Percentiles rank a stretch among this genome's conserved stretches.
These are phyloP conservation scores for Alternaria solani DNA, from an alignment of 2,329 filamentous ascomycete species.

Conservation along the genomic window DNA sequence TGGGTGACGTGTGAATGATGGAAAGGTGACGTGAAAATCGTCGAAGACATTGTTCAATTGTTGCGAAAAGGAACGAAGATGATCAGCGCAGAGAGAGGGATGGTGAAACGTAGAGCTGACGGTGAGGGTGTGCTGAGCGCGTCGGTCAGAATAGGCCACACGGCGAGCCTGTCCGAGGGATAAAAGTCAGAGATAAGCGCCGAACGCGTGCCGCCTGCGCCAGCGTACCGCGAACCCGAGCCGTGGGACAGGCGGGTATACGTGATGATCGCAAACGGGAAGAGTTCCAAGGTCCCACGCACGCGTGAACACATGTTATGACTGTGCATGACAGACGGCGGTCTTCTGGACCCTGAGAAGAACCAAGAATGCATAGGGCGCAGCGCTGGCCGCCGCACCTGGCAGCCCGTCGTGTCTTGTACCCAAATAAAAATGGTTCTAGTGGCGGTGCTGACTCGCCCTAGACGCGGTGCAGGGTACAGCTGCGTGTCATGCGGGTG, in stretches of 20 bases:
- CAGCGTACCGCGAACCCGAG: slow-evolving; percentile 4
- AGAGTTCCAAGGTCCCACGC: neutral
- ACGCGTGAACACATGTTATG: neutral
- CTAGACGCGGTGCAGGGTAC: neutral
- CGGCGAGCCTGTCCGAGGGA: neutral
- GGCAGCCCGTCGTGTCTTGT: neutral
- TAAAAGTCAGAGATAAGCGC: neutral
- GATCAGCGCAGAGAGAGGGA: neutral
- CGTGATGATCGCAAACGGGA: neutral
- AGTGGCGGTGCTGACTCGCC: slow-evolving; percentile 2
- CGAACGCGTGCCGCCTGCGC: slow-evolving; percentile 4
- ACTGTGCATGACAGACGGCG: neutral
- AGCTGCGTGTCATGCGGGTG: neutral
- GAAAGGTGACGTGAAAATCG: neutral
- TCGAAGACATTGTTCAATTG: neutral
- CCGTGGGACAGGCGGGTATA: neutral
- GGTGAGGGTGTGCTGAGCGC: neutral
- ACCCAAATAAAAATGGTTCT: neutral
- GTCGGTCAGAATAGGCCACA: neutral
- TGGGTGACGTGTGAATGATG: neutral
- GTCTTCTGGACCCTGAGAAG: neutral
- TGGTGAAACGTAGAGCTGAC: neutral
- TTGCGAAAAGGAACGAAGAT: neutral
- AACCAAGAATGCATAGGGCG: neutral
- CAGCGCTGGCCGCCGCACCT: neutral